Conservation (phyloP, 2,329 filamentous ascomycete species). For the Chaetomiaceae sp. region DNA sequence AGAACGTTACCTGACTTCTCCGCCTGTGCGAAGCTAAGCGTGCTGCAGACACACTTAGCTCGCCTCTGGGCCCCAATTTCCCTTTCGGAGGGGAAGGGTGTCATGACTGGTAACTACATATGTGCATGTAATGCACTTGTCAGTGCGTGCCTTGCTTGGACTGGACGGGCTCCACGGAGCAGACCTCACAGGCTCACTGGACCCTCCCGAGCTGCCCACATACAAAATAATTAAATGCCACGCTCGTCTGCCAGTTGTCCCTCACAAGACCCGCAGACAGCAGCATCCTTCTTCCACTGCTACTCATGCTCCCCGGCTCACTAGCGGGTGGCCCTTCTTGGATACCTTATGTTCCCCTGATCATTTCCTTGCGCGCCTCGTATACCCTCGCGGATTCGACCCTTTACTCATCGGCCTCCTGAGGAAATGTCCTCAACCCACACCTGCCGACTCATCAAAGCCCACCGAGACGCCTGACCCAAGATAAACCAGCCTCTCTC, state of each 20-base stretch:
- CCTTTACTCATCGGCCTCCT: no score
- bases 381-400: no score
- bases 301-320: neutral
- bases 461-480: no score
- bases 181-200: neutral
- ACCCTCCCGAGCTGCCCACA: neutral
- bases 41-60: conserved; percentile 5
- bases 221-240: neutral
- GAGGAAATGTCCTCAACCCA: neutral
- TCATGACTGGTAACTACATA: conserved; percentile 6
- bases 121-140: no score
- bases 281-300: no score
- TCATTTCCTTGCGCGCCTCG: neutral
- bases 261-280: neutral
- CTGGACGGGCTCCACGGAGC: no score
- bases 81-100: conserved; percentile 1
- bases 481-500: neutral
- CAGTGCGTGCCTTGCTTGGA: no score
- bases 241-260: neutral
- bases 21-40: neutral
- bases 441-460: neutral
- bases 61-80: neutral
- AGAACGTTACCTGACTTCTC: neutral
- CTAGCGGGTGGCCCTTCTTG: neutral
- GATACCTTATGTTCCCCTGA: neutral